Percentiles rank a stretch among this genome's conserved stretches.
Conservation (phyloP, 805 yeast species). For the Starmerella floricola region DNA sequence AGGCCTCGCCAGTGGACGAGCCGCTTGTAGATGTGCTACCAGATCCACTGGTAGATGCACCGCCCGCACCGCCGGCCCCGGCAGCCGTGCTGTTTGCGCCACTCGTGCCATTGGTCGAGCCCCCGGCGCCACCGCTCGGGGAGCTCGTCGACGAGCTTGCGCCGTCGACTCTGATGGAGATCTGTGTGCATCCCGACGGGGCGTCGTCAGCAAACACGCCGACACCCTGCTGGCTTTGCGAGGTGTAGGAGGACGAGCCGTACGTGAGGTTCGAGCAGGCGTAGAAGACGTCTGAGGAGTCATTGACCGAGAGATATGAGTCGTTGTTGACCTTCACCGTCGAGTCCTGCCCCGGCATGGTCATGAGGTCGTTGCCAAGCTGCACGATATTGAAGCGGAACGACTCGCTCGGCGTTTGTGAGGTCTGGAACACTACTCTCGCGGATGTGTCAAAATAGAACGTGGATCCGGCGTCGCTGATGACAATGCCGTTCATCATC, state of each 20-base stretch:
- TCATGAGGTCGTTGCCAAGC: not conserved
- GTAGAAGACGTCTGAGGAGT: not conserved
- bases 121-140: too few relatives aligned
- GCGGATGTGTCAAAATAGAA: not conserved
- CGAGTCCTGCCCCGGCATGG: not conserved
- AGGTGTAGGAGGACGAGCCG: conserved; percentile 5
- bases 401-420: not conserved
- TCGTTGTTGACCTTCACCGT: not conserved
- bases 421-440: not conserved
- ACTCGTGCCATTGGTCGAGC: not conserved
- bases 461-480: not conserved
- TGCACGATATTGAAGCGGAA: not conserved
- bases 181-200: not conserved
- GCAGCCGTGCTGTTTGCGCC: not conserved
- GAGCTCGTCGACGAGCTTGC: too few relatives aligned
- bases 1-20: too few relatives aligned
- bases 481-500: not conserved
- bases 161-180: not conserved
- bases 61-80: too few relatives aligned
- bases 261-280: conserved; percentile 1
- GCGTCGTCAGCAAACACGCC: not conserved
- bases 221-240: not conserved
- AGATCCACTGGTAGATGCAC: too few relatives aligned
- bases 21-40: too few relatives aligned
- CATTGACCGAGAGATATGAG: conserved; percentile 1